phyloP scores from a whole-genome alignment of 2,329 filamentous ascomycete species.

The Pseudopithomyces chartarum region DNA sequence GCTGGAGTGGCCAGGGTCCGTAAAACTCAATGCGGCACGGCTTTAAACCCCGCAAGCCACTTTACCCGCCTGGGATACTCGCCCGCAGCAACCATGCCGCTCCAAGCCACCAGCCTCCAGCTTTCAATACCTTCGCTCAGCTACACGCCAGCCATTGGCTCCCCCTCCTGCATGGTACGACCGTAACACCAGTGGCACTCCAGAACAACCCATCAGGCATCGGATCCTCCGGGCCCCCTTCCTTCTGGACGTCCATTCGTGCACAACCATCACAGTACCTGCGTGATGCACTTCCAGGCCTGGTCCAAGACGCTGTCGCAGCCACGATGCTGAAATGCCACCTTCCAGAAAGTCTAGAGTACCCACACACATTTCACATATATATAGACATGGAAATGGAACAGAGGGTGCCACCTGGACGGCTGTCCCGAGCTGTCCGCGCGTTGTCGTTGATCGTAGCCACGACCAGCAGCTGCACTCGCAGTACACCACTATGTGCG shows the following conservation, averaged over 20 bases:
- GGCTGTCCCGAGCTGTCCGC: not conserved
- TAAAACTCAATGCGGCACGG: slow-evolving; percentile 3
- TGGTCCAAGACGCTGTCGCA: not conserved
- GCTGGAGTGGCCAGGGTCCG: not conserved
- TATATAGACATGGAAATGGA: not conserved
- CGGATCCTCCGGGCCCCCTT: not conserved
- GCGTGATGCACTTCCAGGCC: not conserved
- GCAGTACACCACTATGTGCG: slow-evolving; percentile 1
- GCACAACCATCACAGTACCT: not conserved
- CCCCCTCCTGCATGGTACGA: not conserved
- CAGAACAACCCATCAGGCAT: too few relatives aligned
- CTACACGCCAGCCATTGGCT: not conserved
- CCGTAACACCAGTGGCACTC: slow-evolving; percentile 1
- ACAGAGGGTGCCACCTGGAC: not conserved
- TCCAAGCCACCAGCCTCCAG: not conserved
- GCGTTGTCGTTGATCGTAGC: slow-evolving; percentile 5
- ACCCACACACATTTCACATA: too few relatives aligned
- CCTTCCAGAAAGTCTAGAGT: not conserved
- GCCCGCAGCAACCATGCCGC: slow-evolving; percentile 13
- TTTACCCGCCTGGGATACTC: slow-evolving; percentile 27
- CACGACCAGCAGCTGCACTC: not conserved
- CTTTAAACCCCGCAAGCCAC: slow-evolving; percentile 21
- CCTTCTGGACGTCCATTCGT: not conserved
- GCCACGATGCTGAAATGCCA: not conserved
- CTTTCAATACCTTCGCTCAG: not conserved